Conservation (phyloP, 306 rosid species). For the Quercus alba region DNA sequence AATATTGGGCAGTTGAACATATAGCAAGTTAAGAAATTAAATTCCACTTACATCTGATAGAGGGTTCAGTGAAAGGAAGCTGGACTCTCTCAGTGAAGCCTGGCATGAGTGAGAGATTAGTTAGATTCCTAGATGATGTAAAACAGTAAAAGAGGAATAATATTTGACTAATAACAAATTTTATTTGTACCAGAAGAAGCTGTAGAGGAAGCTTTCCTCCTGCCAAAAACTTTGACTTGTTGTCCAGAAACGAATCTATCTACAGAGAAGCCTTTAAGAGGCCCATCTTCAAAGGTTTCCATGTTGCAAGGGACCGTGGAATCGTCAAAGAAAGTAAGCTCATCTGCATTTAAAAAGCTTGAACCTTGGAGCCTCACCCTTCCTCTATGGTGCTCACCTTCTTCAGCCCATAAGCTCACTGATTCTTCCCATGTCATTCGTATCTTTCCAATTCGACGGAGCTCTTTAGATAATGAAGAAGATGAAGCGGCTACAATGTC, state of each 20-base stretch:
- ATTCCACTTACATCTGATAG: constrained; percentile 55
- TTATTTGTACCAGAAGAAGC: constrained; percentile 42
- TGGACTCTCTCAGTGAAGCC: constrained; percentile 52
- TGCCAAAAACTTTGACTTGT: constrained; percentile 86
- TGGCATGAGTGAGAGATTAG: constrained; percentile 14
- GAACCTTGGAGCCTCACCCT: constrained; percentile 61
- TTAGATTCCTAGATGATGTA: constrained; percentile 18
- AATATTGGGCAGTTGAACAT: no score
- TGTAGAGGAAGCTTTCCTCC: constrained; percentile 66
- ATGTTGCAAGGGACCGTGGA: constrained; percentile 73
- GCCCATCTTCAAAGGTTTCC: constrained; percentile 87
- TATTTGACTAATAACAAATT: not conserved
- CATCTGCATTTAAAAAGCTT: constrained; percentile 75
- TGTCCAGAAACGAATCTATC: constrained; percentile 89
- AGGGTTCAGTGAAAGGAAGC: constrained; percentile 46
- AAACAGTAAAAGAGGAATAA: constrained; percentile 17
- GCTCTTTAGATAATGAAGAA: constrained; percentile 43
- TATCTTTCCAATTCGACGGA: constrained; percentile 82
- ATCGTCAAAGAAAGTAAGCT: constrained; percentile 79
- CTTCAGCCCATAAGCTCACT: constrained; percentile 87
- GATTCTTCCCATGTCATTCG: constrained; percentile 93
- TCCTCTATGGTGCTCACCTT: constrained; percentile 73
- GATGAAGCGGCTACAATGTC: constrained; percentile 43
- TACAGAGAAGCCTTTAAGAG: constrained; percentile 73
- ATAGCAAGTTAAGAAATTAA: not conserved